Conservation (phyloP, 1,284 basidiomycete species). For the Filobasidium uniguttulatum region DNA sequence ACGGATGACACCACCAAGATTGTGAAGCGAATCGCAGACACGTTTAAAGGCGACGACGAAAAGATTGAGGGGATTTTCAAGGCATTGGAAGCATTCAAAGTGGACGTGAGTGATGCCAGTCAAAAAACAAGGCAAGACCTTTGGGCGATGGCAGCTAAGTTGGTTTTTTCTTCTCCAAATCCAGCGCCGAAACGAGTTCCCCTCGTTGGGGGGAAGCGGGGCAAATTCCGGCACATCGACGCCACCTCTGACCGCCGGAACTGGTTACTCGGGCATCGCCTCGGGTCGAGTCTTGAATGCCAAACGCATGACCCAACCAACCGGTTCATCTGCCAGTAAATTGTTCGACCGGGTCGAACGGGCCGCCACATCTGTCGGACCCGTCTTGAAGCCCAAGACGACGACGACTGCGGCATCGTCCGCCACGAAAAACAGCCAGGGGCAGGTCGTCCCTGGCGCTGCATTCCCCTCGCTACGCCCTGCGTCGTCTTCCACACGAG, state of each 20-base stretch:
- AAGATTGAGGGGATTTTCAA: slow-evolving; percentile 61
- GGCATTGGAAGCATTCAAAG: slow-evolving; percentile 70
- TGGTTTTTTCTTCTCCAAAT: slow-evolving; percentile 2
- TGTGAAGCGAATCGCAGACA: slow-evolving; percentile 61
- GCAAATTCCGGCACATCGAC: no score
- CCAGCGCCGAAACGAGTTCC: slow-evolving; percentile 71
- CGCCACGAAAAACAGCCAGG: slow-evolving; percentile 9
- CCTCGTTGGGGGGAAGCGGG: slow-evolving; percentile 46
- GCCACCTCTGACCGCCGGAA: slow-evolving; percentile 42
- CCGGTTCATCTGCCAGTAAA: slow-evolving; percentile 48
- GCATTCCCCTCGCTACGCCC: slow-evolving; percentile 27
- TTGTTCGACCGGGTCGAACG: slow-evolving; percentile 79
- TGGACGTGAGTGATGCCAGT: slow-evolving; percentile 47
- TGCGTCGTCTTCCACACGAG: slow-evolving; percentile 29
- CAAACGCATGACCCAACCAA: slow-evolving; percentile 54
- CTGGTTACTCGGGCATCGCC: slow-evolving; percentile 61
- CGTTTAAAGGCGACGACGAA: slow-evolving; percentile 63
- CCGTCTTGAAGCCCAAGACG: slow-evolving; percentile 35
- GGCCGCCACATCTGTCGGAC: slow-evolving; percentile 55
- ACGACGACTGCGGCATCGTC: not conserved
- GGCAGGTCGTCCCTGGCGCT: slow-evolving; percentile 28
- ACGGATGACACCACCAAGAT: slow-evolving; percentile 63
- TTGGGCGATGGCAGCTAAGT: slow-evolving; percentile 3
- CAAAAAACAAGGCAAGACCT: no score
- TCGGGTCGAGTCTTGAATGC: slow-evolving; percentile 68